Evolutionary conservation across 805 yeast species (phyloP), one percentile per base, ranked within the genome.

Genomic region (Candida verbasci): DNA sequence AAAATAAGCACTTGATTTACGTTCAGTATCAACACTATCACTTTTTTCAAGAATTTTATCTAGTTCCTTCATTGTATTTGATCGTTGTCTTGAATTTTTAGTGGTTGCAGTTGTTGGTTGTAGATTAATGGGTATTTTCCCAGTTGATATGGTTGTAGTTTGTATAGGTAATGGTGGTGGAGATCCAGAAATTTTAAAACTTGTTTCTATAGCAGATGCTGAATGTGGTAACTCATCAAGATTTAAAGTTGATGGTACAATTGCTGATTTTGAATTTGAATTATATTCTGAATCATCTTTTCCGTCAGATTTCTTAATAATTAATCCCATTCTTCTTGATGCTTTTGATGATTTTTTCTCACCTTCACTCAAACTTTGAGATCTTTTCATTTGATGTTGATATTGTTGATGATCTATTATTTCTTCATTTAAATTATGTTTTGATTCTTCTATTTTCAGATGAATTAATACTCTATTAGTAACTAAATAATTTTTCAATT

Each of bases 331-430:
- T 43, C 91, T 65, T 50, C 82, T 77, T 0, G 86, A 76, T 4
- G 86, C 85, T 38, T 78, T 70, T n/a, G 83, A 71, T 6, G 80
- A 31, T 24, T 38, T 34, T 40, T 44, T 20, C 14, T 34, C 33
- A 28, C 31, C 93, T n/a, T 70, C 52, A 17, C 87, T 80, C 31
- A 89, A 67, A 60, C 91, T 85, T 9, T 97, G 97, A 12, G 75
- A 68, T 6, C 67, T 60, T 39, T 86, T 70, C 33, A 31, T 77
- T 70, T 16, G 28, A 15, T 25, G 36, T 6, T 31, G 28, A 9
- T 8, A 24, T 14, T 31, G 35, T 12, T 11, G 35, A 17, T 25
- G 31, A 25, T 33, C 5, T 5, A 7, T 25, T 6, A 26, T 9
- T 15, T 33, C 36, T 26, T 33, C 36, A 17, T 31, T 24, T 16